Evolutionary conservation across 306 rosid species (phyloP), one percentile per base, ranked within the genome.

Genomic region (Parietaria judaica): DNA sequence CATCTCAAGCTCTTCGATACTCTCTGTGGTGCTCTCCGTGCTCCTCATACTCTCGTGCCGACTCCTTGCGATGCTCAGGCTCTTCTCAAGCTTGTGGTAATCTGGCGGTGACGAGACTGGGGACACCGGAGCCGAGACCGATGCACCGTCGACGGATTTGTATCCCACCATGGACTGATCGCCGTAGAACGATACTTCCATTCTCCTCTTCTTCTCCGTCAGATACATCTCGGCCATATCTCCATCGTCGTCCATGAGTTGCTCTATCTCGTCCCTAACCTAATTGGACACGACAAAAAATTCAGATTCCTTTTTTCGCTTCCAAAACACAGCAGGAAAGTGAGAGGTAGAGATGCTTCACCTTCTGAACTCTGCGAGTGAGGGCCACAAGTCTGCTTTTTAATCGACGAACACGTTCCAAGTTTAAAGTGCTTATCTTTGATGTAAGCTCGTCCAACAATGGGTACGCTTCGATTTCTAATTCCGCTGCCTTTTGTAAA

Each of bases 141-240:
- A 92, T 60, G 88, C 81, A 63, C 84, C 84, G 23, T 92, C 98
- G 13, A 49, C 66, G 67, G 94, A 84, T 79, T 79, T 84, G 76
- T 77, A 88, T 60, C 90, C 96, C 66, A 74, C 4, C 72, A 84
- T 58, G 69, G 96, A 88, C 76, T 82, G 99, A 46, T 94, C 95
- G 14, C 95, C 99, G 67, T 69, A 84, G 67, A 84, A 79, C 60
- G 96, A 76, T 57, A 86, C 59, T 74, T 92, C 99, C 94, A 78
- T 79, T 66, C 95, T 79, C 31, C 81, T 79, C 83, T 92, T 92
- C 89, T 92, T 92, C 84, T 92, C 96, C 0, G 99, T 86, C 37
- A 92, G 94, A 62, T 92, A 92, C 99, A 92, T 86, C 84, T 92
- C 99, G 35, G 99, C 97, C 99, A 92, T 92, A 76, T 92, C 99